A percentile compares a stretch with the other conserved stretches of the same genome.
phyloP scores from a whole-genome alignment of 140 eudicot species.

The Anethum foeniculum region DNA sequence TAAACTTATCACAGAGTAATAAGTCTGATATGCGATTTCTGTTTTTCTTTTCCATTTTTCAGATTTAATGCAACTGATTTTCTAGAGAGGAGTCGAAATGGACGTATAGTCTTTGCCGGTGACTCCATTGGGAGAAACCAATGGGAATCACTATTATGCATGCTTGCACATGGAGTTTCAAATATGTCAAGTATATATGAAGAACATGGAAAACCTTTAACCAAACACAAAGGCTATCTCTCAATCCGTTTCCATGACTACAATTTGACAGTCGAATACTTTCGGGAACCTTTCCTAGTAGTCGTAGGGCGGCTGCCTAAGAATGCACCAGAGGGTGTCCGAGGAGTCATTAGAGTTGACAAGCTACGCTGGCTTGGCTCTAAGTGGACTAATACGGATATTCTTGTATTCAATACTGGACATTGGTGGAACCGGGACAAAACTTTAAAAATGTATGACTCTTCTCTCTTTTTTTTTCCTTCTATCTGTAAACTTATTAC shows the following conservation, averaged over 20 bases:
- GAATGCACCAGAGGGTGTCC: constrained; percentile 44
- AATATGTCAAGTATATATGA: constrained; percentile 56
- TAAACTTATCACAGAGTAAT: too few relatives aligned
- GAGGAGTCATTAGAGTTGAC: constrained; percentile 57
- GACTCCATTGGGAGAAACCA: constrained; percentile 95
- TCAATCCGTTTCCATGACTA: constrained; percentile 61
- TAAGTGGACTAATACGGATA: constrained; percentile 62
- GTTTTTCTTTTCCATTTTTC: neutral
- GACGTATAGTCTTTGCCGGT: constrained; percentile 71
- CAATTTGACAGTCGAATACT: constrained; percentile 63
- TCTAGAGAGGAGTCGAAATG: constrained; percentile 55
- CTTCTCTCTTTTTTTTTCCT: neutral
- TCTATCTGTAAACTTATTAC: neutral
- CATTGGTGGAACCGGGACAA: constrained; percentile 96
- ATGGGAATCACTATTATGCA: constrained; percentile 86
- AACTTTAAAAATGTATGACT: constrained; percentile 47
- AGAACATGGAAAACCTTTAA: constrained; percentile 63
- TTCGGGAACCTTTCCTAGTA: constrained; percentile 66
- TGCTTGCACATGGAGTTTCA: constrained; percentile 68
- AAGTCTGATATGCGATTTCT: neutral
- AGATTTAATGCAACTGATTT: constrained; percentile 80
- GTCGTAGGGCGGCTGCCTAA: constrained; percentile 46
- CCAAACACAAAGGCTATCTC: constrained; percentile 81
- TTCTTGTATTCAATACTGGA: constrained; percentile 73
- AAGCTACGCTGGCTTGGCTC: constrained; percentile 54